Percentiles rank a stretch among this genome's conserved stretches.
Conservation (phyloP, 768 basidiomycete species). For the Russula compacta region DNA sequence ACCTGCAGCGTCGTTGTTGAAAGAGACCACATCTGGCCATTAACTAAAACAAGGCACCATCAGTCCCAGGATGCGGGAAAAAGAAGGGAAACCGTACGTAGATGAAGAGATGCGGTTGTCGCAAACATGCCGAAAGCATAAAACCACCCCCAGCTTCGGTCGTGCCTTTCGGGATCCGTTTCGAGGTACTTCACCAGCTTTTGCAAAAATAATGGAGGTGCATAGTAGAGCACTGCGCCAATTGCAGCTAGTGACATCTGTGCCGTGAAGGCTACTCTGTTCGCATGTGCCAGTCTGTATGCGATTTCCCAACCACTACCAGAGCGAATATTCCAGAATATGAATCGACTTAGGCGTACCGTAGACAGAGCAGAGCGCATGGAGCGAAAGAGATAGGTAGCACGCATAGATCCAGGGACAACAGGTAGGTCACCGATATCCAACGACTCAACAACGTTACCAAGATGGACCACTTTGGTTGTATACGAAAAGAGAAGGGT, state of each 20-base stretch:
- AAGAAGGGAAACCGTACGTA: slow-evolving; percentile 30
- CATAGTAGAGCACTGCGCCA: slow-evolving; percentile 57
- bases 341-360: slow-evolving; percentile 38
- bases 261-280: slow-evolving; percentile 32
- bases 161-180: slow-evolving; percentile 43
- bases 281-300: slow-evolving; percentile 54
- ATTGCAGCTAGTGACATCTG: slow-evolving; percentile 45
- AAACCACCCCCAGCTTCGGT: slow-evolving; percentile 68
- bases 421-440: slow-evolving; percentile 87
- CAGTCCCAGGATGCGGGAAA: not conserved
- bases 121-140: slow-evolving; percentile 45
- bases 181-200: slow-evolving; percentile 58
- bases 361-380: slow-evolving; percentile 54
- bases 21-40: slow-evolving; percentile 63
- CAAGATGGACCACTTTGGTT: slow-evolving; percentile 80
- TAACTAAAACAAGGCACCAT: slow-evolving; percentile 32
- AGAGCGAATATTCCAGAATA: slow-evolving; percentile 47
- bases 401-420: slow-evolving; percentile 64
- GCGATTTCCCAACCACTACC: slow-evolving; percentile 59
- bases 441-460: slow-evolving; percentile 59
- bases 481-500: slow-evolving; percentile 79
- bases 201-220: slow-evolving; percentile 50
- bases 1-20: slow-evolving; percentile 63
- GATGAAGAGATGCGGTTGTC: slow-evolving; percentile 34
- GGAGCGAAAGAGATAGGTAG: slow-evolving; percentile 46